Evolutionary conservation across 164 flowering plant species (phyloP).

Genomic region (Pachysandra terminalis): DNA sequence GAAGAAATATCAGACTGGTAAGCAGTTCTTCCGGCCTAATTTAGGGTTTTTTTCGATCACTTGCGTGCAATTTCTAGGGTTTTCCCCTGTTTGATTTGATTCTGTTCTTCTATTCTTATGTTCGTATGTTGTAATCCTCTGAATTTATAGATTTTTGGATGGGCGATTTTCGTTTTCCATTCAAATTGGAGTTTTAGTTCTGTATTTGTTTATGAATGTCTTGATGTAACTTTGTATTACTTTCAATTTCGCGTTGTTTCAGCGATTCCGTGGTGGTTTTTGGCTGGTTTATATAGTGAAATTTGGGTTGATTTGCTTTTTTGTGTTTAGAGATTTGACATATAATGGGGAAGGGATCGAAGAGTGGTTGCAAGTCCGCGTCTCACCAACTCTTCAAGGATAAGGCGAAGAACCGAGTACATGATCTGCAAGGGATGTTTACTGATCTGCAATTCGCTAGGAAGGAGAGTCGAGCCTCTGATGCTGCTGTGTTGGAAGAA

Average conservation of each 20-base stretch:
- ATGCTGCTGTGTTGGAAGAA: slow-evolving; percentile 27
- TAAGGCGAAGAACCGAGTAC: slow-evolving; percentile 26
- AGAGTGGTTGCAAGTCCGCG: slow-evolving; percentile 21
- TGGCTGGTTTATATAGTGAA: neutral
- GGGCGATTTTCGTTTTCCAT: neutral
- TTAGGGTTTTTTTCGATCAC: neutral
- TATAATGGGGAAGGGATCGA: slow-evolving; percentile 19
- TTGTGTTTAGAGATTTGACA: neutral
- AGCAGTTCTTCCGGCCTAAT: neutral
- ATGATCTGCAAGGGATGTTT: slow-evolving; percentile 29
- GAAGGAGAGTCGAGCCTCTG: slow-evolving; percentile 28
- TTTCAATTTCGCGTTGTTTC: neutral
- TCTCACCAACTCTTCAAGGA: slow-evolving; percentile 28
- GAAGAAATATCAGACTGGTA: too few species aligned
- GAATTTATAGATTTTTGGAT: neutral
- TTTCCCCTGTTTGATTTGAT: neutral
- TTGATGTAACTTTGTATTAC: neutral
- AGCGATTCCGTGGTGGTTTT: neutral
- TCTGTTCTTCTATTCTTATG: too few species aligned
- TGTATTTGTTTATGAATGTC: neutral
- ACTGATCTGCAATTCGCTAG: slow-evolving; percentile 25
- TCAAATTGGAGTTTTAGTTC: neutral
- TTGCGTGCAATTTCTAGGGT: neutral
- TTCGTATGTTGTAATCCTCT: neutral
- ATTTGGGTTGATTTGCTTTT: neutral